These are phyloP conservation scores for Wickerhamomyces canadensis DNA, from an alignment of 805 yeast genomes.

Conservation along the genomic window DNA sequence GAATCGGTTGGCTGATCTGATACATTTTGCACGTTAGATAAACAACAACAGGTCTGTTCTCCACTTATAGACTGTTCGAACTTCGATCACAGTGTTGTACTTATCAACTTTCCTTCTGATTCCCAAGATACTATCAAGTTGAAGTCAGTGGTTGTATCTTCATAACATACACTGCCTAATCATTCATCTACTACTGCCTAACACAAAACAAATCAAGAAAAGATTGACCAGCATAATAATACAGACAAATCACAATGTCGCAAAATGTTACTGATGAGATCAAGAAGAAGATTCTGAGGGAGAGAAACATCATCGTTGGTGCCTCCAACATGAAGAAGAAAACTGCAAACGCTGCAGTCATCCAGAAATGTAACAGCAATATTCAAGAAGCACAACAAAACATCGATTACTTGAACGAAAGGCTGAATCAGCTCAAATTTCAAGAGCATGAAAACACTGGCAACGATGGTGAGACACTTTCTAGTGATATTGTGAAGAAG, in stretches of 20 bases:
- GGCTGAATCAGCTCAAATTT: conserved; percentile 52
- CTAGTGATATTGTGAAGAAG: conserved; percentile 16
- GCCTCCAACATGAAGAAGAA: conserved; percentile 75
- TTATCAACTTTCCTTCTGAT: too few relatives aligned
- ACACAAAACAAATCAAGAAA: too few relatives aligned
- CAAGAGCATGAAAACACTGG: conserved; percentile 7
- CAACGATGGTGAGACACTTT: conserved; percentile 1
- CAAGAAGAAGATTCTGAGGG: conserved; percentile 80
- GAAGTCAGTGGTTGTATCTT: too few relatives aligned
- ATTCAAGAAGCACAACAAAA: conserved; percentile 90
- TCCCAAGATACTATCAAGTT: too few relatives aligned
- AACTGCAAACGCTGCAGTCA: conserved; percentile 75
- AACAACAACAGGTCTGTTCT: too few relatives aligned
- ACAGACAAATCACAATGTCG: conserved; percentile 18
- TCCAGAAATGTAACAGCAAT: conserved; percentile 84
- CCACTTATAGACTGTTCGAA: too few relatives aligned
- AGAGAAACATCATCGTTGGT: conserved; percentile 81
- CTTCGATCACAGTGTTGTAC: too few relatives aligned
- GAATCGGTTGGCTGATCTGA: too few relatives aligned
- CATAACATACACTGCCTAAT: too few relatives aligned
- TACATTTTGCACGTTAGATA: too few relatives aligned
- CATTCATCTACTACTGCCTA: too few relatives aligned
- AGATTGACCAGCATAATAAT: too few relatives aligned
- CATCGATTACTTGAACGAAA: conserved; percentile 79
- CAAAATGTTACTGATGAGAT: conserved; percentile 58